Percentiles rank a stretch among this genome's conserved stretches.
These are phyloP conservation scores for Colletotrichum cuscutae DNA, from an alignment of 2,329 filamentous ascomycete species.

Conservation along the genomic window DNA sequence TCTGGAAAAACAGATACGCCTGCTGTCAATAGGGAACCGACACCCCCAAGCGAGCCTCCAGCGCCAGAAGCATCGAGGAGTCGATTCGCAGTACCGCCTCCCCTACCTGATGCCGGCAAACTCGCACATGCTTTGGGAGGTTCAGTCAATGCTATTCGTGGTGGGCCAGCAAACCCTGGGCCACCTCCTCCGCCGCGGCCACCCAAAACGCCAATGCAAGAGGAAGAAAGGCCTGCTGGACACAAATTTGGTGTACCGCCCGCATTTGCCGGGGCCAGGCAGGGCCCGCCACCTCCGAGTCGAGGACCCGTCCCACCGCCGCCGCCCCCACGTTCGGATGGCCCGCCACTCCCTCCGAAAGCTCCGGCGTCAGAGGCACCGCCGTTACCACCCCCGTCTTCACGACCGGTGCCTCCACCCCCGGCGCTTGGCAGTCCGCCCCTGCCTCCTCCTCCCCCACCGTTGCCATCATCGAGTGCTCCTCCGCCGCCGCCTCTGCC, in stretches of 20 bases:
- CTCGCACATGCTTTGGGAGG: constrained; percentile 69
- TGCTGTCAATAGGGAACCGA: constrained; percentile 51
- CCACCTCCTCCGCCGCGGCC: constrained; percentile 76
- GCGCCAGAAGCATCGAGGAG: constrained; percentile 71
- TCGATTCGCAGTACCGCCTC: constrained; percentile 68
- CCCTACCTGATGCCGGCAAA: constrained; percentile 89
- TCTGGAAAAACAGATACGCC: constrained; percentile 60
- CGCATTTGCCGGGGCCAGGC: constrained; percentile 74
- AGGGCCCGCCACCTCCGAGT: constrained; percentile 80
- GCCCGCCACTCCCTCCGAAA: constrained; percentile 60
- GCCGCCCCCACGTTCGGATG: constrained; percentile 59
- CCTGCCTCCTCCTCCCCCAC: constrained; percentile 51
- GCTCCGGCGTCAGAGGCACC: constrained; percentile 56
- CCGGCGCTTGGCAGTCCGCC: constrained; percentile 54
- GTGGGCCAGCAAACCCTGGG: constrained; percentile 51
- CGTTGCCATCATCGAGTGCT: constrained; percentile 38
- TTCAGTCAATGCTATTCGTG: constrained; percentile 46
- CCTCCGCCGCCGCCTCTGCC: constrained; percentile 50
- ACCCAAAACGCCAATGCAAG: constrained; percentile 77
- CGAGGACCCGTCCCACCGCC: constrained; percentile 79
- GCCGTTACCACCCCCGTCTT: constrained; percentile 61
- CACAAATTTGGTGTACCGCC: constrained; percentile 82
- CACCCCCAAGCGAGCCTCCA: constrained; percentile 76
- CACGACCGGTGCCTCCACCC: constrained; percentile 64
- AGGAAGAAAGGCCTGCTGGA: constrained; percentile 61